A percentile compares a stretch with the other conserved stretches of the same genome.
These are phyloP conservation scores for Aquilaria malaccensis DNA, from an alignment of 345 rosid species.

Conservation along the genomic window DNA sequence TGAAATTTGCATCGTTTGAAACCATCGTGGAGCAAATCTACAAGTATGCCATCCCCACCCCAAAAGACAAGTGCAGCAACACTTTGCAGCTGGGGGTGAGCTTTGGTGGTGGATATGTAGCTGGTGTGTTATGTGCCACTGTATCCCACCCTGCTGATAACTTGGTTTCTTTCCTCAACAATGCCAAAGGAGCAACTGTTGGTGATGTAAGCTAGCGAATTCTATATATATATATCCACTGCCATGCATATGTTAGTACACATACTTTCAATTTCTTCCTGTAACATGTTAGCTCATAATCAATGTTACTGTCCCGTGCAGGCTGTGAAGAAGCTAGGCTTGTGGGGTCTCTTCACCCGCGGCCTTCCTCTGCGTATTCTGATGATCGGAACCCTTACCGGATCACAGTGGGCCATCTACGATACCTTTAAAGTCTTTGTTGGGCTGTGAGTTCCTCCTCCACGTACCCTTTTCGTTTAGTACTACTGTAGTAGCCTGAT, in stretches of 20 bases:
- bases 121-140: constrained; percentile 69
- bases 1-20: constrained; percentile 64
- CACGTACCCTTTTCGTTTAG: background rate
- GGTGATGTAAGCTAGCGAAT: constrained; percentile 45
- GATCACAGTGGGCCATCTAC: constrained; percentile 81
- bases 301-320: constrained; percentile 12
- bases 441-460: constrained; percentile 59
- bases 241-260: background rate
- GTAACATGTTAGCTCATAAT: too few species aligned
- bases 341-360: constrained; percentile 68
- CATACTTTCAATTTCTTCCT: too few species aligned
- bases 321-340: constrained; percentile 66
- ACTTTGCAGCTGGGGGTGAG: constrained; percentile 29
- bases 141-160: constrained; percentile 94
- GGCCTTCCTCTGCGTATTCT: constrained; percentile 85
- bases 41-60: constrained; percentile 25
- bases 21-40: constrained; percentile 67
- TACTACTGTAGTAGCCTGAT: background rate
- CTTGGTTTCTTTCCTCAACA: constrained; percentile 87
- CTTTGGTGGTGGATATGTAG: constrained; percentile 79
- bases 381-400: constrained; percentile 90
- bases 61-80: constrained; percentile 29
- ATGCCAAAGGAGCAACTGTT: constrained; percentile 73
- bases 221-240: background rate
- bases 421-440: constrained; percentile 79